Conservation (phyloP, 768 basidiomycete genomes). For the Russula abietina region DNA sequence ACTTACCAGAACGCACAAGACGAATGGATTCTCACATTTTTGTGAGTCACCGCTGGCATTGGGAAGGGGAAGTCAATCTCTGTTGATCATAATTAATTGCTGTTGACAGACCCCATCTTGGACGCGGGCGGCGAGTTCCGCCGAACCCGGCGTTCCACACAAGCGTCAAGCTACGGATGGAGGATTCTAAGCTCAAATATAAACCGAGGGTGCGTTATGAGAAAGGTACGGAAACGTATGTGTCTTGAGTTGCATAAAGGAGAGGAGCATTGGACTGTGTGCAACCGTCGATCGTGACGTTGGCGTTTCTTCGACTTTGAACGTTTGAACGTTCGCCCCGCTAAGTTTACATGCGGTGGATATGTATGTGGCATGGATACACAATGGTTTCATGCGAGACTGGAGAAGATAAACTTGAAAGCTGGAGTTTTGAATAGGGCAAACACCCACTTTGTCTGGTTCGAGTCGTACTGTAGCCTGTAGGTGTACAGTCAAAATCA, state of each 20-base stretch:
- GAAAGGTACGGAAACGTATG: slow-evolving; percentile 44
- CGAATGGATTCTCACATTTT: slow-evolving; percentile 47
- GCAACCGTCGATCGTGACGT: neutral
- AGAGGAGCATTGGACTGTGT: neutral
- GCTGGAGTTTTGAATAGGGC: no score
- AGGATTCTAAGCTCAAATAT: slow-evolving; percentile 44
- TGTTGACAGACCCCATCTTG: slow-evolving; percentile 45
- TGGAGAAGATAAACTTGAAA: no score
- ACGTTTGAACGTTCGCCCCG: no score
- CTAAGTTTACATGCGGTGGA: no score
- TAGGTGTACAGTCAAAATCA: no score
- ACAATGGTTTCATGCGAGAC: no score
- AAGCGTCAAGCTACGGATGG: slow-evolving; percentile 56
- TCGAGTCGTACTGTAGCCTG: no score
- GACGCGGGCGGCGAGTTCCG: slow-evolving; percentile 48
- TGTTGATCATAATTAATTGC: neutral
- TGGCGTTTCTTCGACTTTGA: neutral
- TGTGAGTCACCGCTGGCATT: slow-evolving; percentile 38
- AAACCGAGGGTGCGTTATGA: slow-evolving; percentile 51
- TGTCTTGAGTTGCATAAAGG: slow-evolving; percentile 28
- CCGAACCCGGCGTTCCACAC: slow-evolving; percentile 53
- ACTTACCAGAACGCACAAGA: slow-evolving; percentile 52
- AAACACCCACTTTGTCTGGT: no score
- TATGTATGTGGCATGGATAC: neutral
- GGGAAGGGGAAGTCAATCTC: neutral